phyloP scores from a whole-genome alignment of 495 filamentous ascomycete species.

The Glarea lozoyensis region DNA sequence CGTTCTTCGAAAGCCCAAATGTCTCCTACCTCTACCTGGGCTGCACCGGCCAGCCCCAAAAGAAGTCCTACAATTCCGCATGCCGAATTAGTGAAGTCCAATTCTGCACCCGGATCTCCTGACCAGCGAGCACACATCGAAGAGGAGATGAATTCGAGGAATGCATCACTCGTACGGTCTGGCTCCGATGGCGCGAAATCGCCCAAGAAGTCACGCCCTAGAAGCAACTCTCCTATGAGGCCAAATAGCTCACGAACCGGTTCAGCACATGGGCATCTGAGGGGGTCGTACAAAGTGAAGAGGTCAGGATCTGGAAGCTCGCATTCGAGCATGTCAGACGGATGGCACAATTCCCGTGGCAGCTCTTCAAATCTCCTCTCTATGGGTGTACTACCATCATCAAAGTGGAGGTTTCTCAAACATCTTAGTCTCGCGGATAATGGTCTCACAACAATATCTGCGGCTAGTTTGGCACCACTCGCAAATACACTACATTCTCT shows the following conservation, averaged over 20 bases:
- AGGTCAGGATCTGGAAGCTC: conserved; percentile 89
- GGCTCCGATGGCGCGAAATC: conserved; percentile 19
- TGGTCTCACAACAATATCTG: conserved; percentile 66
- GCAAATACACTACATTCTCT: conserved; percentile 81
- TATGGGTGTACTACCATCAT: conserved; percentile 58
- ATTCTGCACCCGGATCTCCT: conserved; percentile 59
- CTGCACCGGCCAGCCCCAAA: conserved; percentile 48
- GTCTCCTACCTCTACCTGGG: conserved; percentile 63
- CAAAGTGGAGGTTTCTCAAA: conserved; percentile 90
- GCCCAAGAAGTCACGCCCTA: conserved; percentile 37
- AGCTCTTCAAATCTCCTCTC: conserved; percentile 66
- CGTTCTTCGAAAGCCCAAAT: conserved; percentile 77
- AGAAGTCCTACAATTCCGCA: conserved; percentile 45
- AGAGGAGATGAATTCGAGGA: conserved; percentile 10
- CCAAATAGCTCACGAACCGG: conserved; percentile 62
- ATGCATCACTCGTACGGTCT: conserved; percentile 13
- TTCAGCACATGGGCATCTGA: conserved; percentile 47
- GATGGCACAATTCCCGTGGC: conserved; percentile 51
- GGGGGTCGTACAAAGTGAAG: conserved; percentile 59
- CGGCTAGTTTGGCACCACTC: conserved; percentile 66
- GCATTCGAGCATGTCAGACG: conserved; percentile 72
- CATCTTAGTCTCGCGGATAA: conserved; percentile 92
- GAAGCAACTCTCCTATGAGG: conserved; percentile 75
- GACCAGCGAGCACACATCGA: conserved; percentile 28
- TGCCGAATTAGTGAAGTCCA: conserved; percentile 45